phyloP scores from a whole-genome alignment of 140 eudicot genomes.

The Bidens hawaiensis region DNA sequence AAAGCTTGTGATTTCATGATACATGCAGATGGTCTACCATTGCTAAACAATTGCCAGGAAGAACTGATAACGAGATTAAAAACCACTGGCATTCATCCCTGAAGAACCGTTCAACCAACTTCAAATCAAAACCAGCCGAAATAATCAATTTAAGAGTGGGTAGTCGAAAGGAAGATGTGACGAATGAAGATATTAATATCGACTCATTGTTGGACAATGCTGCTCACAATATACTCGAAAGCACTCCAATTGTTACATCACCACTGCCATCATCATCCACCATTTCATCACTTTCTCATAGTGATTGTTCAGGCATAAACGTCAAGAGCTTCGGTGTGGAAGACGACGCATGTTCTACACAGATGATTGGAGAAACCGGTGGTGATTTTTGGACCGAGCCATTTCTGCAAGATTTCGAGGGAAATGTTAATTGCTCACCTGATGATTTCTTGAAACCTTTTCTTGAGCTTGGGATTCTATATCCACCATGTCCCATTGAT shows the following conservation, averaged over 20 bases:
- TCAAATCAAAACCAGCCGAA: not conserved
- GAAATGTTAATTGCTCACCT: not conserved
- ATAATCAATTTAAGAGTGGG: not conserved
- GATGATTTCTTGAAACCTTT: conserved; percentile 25
- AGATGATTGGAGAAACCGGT: not conserved
- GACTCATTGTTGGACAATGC: conserved; percentile 6
- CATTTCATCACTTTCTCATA: conserved; percentile 10
- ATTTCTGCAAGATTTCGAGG: conserved; percentile 32
- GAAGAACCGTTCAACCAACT: conserved; percentile 22
- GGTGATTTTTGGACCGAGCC: conserved; percentile 32
- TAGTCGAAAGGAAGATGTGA: conserved; percentile 4
- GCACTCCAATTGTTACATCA: conserved; percentile 20
- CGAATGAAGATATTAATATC: not conserved
- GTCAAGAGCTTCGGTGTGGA: conserved; percentile 9
- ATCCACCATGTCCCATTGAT: conserved; percentile 20
- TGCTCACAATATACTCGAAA: conserved; percentile 28
- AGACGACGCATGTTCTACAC: conserved; percentile 17
- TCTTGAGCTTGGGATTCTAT: conserved; percentile 23
- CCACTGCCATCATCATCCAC: conserved; percentile 6
- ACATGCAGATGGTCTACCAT: conserved; percentile 36
- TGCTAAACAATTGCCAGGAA: conserved; percentile 34
- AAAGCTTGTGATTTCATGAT: not conserved
- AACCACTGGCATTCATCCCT: conserved; percentile 41
- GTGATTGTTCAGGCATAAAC: conserved; percentile 4
- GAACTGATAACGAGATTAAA: conserved; percentile 41